Percentiles rank a stretch among this genome's conserved stretches.
Evolutionary conservation across 2,329 filamentous ascomycete species (phyloP).

Genomic region (Beauveria asiatica): DNA sequence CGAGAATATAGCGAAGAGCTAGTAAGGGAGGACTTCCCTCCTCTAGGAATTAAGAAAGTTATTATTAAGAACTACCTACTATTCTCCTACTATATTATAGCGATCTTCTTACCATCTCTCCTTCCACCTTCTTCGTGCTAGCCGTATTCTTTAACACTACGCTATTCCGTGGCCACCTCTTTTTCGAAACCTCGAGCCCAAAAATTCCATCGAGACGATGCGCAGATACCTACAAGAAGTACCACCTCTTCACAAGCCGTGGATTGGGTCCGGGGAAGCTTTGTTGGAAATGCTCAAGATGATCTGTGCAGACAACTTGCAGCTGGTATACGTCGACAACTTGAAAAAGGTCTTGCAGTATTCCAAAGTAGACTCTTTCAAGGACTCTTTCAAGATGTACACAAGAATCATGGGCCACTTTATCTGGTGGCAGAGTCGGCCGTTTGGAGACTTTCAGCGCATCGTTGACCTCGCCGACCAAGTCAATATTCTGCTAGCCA

Average conservation of each 20-base stretch:
- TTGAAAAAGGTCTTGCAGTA: neutral
- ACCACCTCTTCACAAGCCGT: neutral
- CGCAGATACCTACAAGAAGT: neutral
- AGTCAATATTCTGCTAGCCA: neutral
- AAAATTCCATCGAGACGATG: constrained; percentile 4
- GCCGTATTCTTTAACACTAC: no score
- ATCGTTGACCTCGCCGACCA: neutral
- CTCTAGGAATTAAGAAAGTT: no score
- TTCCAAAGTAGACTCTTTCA: neutral
- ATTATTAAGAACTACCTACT: no score
- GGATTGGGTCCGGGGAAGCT: neutral
- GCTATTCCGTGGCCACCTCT: neutral
- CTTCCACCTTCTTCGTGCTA: no score
- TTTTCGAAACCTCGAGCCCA: constrained; percentile 2
- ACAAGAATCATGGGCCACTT: neutral
- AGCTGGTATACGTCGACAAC: neutral
- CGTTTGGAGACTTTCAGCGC: neutral
- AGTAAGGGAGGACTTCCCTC: no score
- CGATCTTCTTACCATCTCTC: no score
- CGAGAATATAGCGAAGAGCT: no score
- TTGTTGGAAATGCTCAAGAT: neutral
- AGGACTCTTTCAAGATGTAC: constrained; percentile 2
- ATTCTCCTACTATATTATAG: no score
- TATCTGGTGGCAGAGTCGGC: neutral
- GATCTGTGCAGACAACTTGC: neutral